Evolutionary conservation across 148 eudicot genomes (phyloP).

Genomic region (Fallopia convolvulus): DNA sequence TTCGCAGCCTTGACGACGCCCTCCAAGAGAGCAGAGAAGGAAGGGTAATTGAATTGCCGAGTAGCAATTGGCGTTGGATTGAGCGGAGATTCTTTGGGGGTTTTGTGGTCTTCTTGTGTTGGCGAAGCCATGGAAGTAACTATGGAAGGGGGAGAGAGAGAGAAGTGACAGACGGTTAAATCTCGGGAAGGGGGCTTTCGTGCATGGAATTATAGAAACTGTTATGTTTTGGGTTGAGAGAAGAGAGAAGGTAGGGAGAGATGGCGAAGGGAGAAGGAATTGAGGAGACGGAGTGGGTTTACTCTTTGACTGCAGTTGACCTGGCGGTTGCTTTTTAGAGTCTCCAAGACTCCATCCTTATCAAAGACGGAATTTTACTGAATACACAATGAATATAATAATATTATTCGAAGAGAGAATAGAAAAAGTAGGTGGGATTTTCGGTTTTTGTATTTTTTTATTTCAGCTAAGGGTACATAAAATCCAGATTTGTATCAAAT

Average conservation of each 20-base stretch:
- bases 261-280: not conserved
- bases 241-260: not conserved
- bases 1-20: constrained; percentile 34
- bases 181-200: not conserved
- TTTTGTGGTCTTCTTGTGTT: not conserved
- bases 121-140: constrained; percentile 16
- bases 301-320: not conserved
- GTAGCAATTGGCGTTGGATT: constrained; percentile 4
- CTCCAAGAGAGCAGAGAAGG: constrained; percentile 30
- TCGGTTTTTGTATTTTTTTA: too few species aligned
- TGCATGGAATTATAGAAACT: constrained; percentile 6
- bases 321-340: not conserved
- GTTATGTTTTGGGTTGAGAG: not conserved
- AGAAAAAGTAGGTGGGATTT: too few species aligned
- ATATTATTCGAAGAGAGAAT: too few species aligned
- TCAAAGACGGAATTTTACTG: too few species aligned
- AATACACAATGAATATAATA: too few species aligned
- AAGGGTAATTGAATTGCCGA: constrained; percentile 10
- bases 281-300: not conserved
- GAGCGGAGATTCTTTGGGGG: constrained; percentile 14
- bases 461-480: too few species aligned
- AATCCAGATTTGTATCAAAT: too few species aligned
- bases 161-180: not conserved
- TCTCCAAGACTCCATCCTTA: not conserved
- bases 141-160: not conserved